Evolutionary conservation across 495 filamentous ascomycete species (phyloP).

Genomic region (Copromyces sp.): DNA sequence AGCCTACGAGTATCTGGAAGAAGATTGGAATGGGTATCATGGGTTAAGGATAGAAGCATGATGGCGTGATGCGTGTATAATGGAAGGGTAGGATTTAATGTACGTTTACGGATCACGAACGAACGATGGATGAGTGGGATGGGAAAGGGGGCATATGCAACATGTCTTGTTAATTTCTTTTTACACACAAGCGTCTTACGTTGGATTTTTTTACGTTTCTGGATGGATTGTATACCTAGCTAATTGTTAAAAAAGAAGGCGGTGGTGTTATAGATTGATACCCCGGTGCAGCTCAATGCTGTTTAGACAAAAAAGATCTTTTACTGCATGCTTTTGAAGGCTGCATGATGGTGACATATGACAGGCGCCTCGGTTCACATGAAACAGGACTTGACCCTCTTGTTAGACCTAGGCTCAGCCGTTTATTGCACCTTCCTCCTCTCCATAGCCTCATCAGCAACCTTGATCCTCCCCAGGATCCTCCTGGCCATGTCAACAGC

Average conservation of each 20-base stretch:
- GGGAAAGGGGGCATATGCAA: neutral
- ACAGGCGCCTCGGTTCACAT: neutral
- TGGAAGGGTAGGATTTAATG: neutral
- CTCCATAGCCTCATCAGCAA: slow-evolving; percentile 23
- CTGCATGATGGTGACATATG: neutral
- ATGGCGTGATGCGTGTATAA: neutral
- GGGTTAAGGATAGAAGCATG: neutral
- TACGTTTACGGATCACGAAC: neutral
- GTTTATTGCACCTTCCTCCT: slow-evolving; percentile 26
- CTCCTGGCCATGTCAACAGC: slow-evolving; percentile 31
- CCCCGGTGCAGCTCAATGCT: neutral
- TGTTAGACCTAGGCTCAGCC: neutral
- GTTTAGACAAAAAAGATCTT: neutral
- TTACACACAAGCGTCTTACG: neutral
- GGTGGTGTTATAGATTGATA: neutral
- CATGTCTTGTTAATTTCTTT: neutral
- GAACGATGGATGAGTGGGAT: neutral
- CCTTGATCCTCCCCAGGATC: slow-evolving; percentile 26
- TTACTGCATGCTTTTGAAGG: neutral
- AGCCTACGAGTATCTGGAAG: neutral
- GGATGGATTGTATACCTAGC: neutral
- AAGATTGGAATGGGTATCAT: neutral
- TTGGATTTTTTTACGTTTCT: neutral
- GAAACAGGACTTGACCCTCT: slow-evolving; percentile 1
- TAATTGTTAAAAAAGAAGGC: neutral